phyloP scores from a whole-genome alignment of 805 yeast species.

The Naumovozyma baii region DNA sequence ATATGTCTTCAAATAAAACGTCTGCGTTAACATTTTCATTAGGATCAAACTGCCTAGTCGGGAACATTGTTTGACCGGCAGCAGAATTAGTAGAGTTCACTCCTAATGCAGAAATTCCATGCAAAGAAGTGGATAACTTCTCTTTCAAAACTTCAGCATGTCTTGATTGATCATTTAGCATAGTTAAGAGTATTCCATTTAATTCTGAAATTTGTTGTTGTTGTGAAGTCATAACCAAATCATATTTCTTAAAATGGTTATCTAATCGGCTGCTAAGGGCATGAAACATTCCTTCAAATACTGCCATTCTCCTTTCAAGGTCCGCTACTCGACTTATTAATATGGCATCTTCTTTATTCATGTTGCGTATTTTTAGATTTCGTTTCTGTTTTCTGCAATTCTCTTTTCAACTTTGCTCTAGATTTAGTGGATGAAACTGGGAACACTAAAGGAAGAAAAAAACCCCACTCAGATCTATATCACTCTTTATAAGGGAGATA shows the following conservation, averaged over 20 bases:
- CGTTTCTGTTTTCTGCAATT: no score
- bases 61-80: background rate
- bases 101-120: conserved; percentile 18
- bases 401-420: no score
- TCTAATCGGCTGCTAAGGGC: conserved; percentile 25
- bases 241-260: conserved; percentile 27
- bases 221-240: conserved; percentile 22
- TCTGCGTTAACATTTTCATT: background rate
- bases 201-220: conserved; percentile 27
- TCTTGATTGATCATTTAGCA: conserved; percentile 24
- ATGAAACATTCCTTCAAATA: conserved; percentile 27
- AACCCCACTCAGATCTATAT: no score
- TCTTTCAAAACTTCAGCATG: conserved; percentile 23
- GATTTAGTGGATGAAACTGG: no score
- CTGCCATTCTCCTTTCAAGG: conserved; percentile 21
- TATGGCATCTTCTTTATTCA: conserved; percentile 8
- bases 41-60: background rate
- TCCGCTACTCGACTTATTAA: conserved; percentile 17
- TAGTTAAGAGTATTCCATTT: conserved; percentile 17
- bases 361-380: no score
- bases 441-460: no score
- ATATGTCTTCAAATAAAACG: background rate
- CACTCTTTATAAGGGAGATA: no score
- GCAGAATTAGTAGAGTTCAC: background rate
- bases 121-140: conserved; percentile 17